phyloP scores from a whole-genome alignment of 352 stramenopile species.

The Globisporangium perplexum region DNA sequence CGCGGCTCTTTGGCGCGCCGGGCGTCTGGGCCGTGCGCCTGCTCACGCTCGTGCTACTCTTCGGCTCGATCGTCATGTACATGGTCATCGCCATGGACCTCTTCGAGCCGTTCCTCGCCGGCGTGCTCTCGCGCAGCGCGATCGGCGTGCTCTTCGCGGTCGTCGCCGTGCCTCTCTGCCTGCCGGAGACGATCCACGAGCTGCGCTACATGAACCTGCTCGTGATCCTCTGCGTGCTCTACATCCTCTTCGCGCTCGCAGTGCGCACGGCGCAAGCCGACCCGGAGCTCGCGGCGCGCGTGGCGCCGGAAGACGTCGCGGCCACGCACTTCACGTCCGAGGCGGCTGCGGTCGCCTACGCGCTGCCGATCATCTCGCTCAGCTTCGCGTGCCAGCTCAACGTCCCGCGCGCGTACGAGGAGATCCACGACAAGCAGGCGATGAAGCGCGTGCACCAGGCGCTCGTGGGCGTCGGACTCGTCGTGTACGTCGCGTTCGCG shows the following conservation, averaged over 20 bases:
- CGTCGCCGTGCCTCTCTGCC: slow-evolving; percentile 65
- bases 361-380: slow-evolving; percentile 72
- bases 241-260: slow-evolving; percentile 66
- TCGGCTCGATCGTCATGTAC: slow-evolving; percentile 77
- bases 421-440: slow-evolving; percentile 64
- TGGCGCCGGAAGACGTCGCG: slow-evolving; percentile 27
- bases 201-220: slow-evolving; percentile 77
- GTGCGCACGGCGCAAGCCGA: slow-evolving; percentile 44
- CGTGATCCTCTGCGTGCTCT: slow-evolving; percentile 72
- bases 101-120: slow-evolving; percentile 67
- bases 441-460: slow-evolving; percentile 66
- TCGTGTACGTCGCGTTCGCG: slow-evolving; percentile 61
- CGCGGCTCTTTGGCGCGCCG: slow-evolving; percentile 54
- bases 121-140: slow-evolving; percentile 45
- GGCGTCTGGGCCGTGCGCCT: slow-evolving; percentile 70
- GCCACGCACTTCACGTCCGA: slow-evolving; percentile 56
- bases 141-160: slow-evolving; percentile 64
- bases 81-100: slow-evolving; percentile 85
- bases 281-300: slow-evolving; percentile 27
- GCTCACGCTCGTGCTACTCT: slow-evolving; percentile 71
- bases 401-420: slow-evolving; percentile 70
- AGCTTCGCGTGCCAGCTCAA: slow-evolving; percentile 83
- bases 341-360: slow-evolving; percentile 56
- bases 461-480: slow-evolving; percentile 43
- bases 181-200: slow-evolving; percentile 81